Evolutionary conservation across 2,329 filamentous ascomycete genomes (phyloP).

Genomic region (Rhynchosporium agropyri): DNA sequence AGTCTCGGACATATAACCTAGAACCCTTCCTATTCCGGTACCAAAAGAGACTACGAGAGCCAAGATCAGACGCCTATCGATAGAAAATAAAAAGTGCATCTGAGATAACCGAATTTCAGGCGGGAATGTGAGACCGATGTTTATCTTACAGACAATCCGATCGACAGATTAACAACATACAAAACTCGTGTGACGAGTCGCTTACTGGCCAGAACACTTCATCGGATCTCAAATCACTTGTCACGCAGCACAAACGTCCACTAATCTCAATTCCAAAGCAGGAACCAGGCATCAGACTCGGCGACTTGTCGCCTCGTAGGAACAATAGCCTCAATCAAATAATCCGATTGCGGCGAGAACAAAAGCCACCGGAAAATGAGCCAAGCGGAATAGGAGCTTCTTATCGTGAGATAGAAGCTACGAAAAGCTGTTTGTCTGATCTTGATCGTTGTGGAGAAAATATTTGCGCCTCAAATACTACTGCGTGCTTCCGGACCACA

Average conservation of each 20-base stretch:
- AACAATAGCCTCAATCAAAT: conserved; percentile 1
- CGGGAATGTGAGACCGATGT: too few species aligned
- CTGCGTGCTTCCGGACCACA: background rate
- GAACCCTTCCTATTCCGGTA: background rate
- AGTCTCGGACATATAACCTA: background rate
- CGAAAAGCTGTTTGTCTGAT: background rate
- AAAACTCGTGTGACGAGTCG: background rate
- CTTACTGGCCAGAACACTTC: too few species aligned
- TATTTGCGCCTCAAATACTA: background rate
- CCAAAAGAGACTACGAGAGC: background rate
- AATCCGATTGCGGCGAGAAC: background rate
- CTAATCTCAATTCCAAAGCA: background rate
- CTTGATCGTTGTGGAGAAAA: too few species aligned
- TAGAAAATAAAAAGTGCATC: too few species aligned
- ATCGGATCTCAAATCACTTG: background rate
- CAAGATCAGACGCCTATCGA: too few species aligned
- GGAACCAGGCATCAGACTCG: conserved; percentile 3
- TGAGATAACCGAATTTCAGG: too few species aligned
- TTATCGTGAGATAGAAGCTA: background rate
- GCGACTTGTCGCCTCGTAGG: background rate
- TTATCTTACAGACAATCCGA: background rate
- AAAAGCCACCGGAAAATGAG: background rate
- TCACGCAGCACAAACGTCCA: background rate
- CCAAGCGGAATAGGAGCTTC: background rate
- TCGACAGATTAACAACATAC: background rate